Evolutionary conservation across 768 basidiomycete genomes (phyloP), one percentile per base, ranked within the genome.

Genomic region (Mycena epipterygia): DNA sequence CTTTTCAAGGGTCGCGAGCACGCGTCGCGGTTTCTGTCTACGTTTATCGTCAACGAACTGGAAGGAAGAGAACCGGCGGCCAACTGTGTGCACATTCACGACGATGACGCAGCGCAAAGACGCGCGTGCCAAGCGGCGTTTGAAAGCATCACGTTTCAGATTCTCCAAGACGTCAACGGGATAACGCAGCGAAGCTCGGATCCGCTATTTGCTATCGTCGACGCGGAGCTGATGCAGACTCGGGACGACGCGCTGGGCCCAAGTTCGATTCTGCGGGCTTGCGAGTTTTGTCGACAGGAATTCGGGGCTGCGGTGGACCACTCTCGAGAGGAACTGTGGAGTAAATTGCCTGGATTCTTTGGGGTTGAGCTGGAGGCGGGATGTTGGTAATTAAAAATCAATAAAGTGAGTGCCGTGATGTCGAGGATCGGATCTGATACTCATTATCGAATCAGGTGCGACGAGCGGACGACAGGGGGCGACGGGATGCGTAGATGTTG

Each of bases 1-100:
- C 84, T 91, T 44, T 84, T 93, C 12, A 89, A 87, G 66, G 93
- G 93, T 12, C 90, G 92, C 62, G 93, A 94, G 80, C 88, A 91
- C 60, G 86, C 88, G 14, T 89, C 91, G 13, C 89, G 92, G 48
- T 94, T 89, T 79, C 87, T 94, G 61, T 93, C 93, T 14, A 91
- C 90, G 12, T 94, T 94, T 77, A 88, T 94, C 74, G 90, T 91
- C 61, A 90, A 90, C 75, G 88, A 93, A 70, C 85, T 94, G 25
- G 93, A 94, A 81, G 89, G 90, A 53, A 84, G 93, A 68, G 78
- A 84, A 41, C 83, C 89, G 21, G 86, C 88, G 17, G 42, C 76
- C 12, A 76, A 76, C 68, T 93, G 92, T 76, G 71, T 86, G 14
- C 81, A 88, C 74, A 81, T 82, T n/a, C 81, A 83, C 75, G 87